These are phyloP conservation scores for Suillus luteus DNA, from an alignment of 768 basidiomycete genomes.

Conservation along the genomic window DNA sequence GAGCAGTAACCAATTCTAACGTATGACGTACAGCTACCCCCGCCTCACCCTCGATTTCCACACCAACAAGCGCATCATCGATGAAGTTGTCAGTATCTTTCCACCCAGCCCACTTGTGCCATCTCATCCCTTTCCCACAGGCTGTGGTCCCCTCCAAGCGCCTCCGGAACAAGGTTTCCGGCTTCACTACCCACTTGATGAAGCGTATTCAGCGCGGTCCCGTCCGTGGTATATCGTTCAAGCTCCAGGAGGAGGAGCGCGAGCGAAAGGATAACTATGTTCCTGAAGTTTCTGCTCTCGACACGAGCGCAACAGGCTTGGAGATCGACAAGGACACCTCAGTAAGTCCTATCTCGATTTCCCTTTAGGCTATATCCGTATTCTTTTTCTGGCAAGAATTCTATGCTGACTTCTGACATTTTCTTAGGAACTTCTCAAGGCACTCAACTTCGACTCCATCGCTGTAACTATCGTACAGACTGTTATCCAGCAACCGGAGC, in stretches of 20 bases:
- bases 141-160: constrained; percentile 97
- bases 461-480: constrained; percentile 69
- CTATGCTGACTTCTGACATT: neutral
- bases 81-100: constrained; percentile 79
- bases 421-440: constrained; percentile 77
- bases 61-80: constrained; percentile 99
- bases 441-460: constrained; percentile 91
- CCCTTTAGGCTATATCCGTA: neutral
- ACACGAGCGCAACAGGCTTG: constrained; percentile 69
- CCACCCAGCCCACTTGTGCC: constrained; percentile 5
- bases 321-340: constrained; percentile 94
- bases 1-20: constrained; percentile 1
- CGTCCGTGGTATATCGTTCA: constrained; percentile 99
- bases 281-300: constrained; percentile 96
- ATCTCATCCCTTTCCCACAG: constrained; percentile 37
- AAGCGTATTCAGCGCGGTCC: constrained; percentile 99
- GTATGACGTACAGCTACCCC: constrained; percentile 70
- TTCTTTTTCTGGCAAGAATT: constrained; percentile 1
- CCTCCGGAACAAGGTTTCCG: constrained; percentile 98
- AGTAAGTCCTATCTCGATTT: constrained; percentile 48
- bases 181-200: constrained; percentile 99
- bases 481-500: constrained; percentile 66
- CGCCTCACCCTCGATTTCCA: constrained; percentile 99
- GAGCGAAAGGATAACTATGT: constrained; percentile 99
- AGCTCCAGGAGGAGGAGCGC: constrained; percentile 99